phyloP scores from a whole-genome alignment of 306 rosid genomes.

The Begonia peltatifolia region DNA sequence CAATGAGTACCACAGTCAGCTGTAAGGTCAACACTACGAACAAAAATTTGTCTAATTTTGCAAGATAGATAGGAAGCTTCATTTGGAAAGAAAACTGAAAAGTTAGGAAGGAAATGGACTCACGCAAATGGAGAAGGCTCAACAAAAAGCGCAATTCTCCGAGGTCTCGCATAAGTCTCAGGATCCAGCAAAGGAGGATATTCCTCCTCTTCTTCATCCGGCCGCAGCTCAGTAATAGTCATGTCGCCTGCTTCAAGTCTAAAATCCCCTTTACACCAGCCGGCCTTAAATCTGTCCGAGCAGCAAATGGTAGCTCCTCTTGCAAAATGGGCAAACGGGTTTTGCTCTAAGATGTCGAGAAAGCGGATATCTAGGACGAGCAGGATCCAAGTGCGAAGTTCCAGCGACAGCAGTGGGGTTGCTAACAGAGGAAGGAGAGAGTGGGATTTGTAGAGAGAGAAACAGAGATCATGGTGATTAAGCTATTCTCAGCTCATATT shows the following conservation, averaged over 20 bases:
- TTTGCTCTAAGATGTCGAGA: constrained; percentile 15
- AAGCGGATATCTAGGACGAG: constrained; percentile 13
- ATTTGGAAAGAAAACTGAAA: no score
- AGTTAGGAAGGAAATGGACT: constrained; percentile 14
- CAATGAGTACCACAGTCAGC: no score
- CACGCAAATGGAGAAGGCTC: constrained; percentile 99
- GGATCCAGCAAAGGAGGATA: constrained; percentile 54
- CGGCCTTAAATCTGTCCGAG: constrained; percentile 12
- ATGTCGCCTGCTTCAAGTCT: constrained; percentile 33
- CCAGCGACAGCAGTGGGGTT: constrained; percentile 8
- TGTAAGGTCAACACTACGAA: no score
- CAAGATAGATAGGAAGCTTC: no score
- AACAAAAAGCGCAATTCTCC: constrained; percentile 90
- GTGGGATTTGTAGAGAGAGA: constrained; percentile 57
- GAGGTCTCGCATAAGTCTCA: constrained; percentile 53
- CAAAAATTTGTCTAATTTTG: no score
- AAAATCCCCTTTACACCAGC: constrained; percentile 13
- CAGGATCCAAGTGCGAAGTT: constrained; percentile 3
- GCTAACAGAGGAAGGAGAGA: constrained; percentile 37
- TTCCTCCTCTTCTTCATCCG: constrained; percentile 32
- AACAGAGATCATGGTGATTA: constrained; percentile 26
- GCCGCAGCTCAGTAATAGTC: constrained; percentile 45
- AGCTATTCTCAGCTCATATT: background rate
- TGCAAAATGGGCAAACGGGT: constrained; percentile 28
- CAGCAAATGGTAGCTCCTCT: constrained; percentile 8